Evolutionary conservation across 2,329 filamentous ascomycete species (phyloP), one percentile per base, ranked within the genome.

Genomic region (Catunica adiposa): DNA sequence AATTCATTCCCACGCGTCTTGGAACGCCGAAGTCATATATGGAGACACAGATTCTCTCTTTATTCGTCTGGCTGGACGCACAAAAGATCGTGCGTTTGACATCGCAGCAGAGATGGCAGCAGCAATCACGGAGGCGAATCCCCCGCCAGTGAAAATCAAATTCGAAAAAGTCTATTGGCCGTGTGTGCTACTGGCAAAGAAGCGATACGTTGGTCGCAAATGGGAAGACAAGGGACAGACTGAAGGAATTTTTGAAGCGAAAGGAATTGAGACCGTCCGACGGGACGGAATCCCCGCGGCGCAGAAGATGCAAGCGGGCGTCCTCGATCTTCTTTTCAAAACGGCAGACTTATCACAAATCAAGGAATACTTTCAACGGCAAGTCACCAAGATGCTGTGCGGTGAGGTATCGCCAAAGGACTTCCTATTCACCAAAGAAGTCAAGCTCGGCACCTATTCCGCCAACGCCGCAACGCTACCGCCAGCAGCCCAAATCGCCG

Each of bases 31-130:
- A 68, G 92, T 98, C 0, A 90, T 98, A 0, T 98, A 98, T 63
- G 94, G 92, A 56, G 92, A 98, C 66, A 98, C 94, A 0, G 92
- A 98, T 72, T 95, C 88, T 64, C 69, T 98, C 7, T 98, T 98
- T 64, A 77, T 98, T 51, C 80, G 92, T 62, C 76, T 98, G 37
- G 89, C 88, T 62, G 92, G 90, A 3, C 82, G 88, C 51, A 94
- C 87, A 0, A 82, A 81, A 55, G 86, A 88, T 20, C 80, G 97
- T 66, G 94, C 94, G 0, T 98, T 98, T 67, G 77, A 83, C 55
- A 89, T 98, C 54, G 94, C 92, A 29, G 81, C 89, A 62, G 90
- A 97, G 65, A 98, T 98, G 59, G 84, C 89, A 34, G 79, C 85
- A 63, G 82, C 83, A 14, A 80, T 98, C 57, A 97, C 92, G 0